Percentiles rank a stretch among this genome's conserved stretches.
Evolutionary conservation across 768 basidiomycete species (phyloP).

Genomic region (Candolleomyces eurysporus): DNA sequence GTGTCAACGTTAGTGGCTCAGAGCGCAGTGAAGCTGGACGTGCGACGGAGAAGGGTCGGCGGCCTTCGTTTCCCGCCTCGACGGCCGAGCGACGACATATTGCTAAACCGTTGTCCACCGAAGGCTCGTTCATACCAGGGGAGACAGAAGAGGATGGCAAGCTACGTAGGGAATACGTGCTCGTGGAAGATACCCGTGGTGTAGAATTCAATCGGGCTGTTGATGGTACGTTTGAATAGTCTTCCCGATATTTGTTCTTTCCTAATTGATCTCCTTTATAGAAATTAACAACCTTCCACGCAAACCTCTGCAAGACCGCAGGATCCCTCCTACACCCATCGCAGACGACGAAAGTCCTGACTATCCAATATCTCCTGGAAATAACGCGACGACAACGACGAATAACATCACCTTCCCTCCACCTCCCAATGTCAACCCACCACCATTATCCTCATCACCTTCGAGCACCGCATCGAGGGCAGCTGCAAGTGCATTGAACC

Average conservation of each 20-base stretch:
- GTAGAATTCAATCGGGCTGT: conserved; percentile 91
- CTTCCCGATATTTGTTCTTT: not conserved
- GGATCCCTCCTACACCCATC: conserved; percentile 45
- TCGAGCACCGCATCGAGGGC: conserved; percentile 58
- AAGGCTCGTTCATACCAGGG: conserved; percentile 72
- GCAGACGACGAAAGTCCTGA: conserved; percentile 44
- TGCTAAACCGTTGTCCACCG: conserved; percentile 43
- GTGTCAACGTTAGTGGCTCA: conserved; percentile 7
- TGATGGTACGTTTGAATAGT: conserved; percentile 60
- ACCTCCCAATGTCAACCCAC: conserved; percentile 55
- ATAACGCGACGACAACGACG: conserved; percentile 1
- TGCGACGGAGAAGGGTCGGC: not conserved
- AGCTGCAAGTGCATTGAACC: conserved; percentile 71
- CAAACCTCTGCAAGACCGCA: conserved; percentile 57
- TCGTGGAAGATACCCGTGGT: conserved; percentile 85
- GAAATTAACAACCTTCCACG: conserved; percentile 65
- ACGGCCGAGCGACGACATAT: conserved; percentile 1
- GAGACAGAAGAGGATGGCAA: conserved; percentile 83
- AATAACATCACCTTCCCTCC: conserved; percentile 67
- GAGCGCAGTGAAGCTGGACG: not conserved
- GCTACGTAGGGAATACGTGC: conserved; percentile 85
- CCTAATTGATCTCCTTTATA: conserved; percentile 24
- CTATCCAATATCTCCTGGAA: conserved; percentile 21
- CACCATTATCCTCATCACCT: conserved; percentile 66
- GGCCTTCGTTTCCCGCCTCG: not conserved